Evolutionary conservation across 371 early-diverging fungal species (phyloP).

Genomic region (Chytridiales sp.): DNA sequence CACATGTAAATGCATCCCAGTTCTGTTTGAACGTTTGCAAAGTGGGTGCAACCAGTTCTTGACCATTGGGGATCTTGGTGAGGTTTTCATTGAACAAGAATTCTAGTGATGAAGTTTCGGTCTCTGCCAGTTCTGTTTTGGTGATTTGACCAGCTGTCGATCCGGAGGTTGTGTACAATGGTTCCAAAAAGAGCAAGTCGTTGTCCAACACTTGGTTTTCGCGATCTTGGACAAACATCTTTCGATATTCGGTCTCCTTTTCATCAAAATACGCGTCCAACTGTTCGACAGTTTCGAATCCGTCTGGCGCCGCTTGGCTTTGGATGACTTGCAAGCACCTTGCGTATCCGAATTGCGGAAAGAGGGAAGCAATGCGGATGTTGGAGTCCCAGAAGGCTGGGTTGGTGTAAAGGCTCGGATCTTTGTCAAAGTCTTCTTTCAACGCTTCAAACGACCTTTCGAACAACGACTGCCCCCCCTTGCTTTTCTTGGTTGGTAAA

Average conservation of each 20-base stretch:
- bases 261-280: not conserved
- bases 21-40: conserved; percentile 11
- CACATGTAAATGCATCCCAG: not conserved
- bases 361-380: not conserved
- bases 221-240: conserved; percentile 5
- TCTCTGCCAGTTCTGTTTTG: not conserved
- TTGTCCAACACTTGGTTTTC: not conserved
- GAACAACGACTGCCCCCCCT: no score
- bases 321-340: not conserved
- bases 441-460: no score
- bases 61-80: not conserved
- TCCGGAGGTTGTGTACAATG: not conserved
- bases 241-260: conserved; percentile 1
- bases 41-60: no score
- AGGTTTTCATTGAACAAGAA: not conserved
- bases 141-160: not conserved
- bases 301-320: not conserved
- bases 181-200: conserved; percentile 1
- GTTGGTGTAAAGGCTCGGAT: no score
- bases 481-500: no score
- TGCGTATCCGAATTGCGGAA: not conserved
- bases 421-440: no score
- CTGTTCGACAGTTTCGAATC: not conserved
- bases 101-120: not conserved
- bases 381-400: no score